Percentiles rank a stretch among this genome's conserved stretches.
Conservation (phyloP, 441 rosid species). For the Breynia disticha region DNA sequence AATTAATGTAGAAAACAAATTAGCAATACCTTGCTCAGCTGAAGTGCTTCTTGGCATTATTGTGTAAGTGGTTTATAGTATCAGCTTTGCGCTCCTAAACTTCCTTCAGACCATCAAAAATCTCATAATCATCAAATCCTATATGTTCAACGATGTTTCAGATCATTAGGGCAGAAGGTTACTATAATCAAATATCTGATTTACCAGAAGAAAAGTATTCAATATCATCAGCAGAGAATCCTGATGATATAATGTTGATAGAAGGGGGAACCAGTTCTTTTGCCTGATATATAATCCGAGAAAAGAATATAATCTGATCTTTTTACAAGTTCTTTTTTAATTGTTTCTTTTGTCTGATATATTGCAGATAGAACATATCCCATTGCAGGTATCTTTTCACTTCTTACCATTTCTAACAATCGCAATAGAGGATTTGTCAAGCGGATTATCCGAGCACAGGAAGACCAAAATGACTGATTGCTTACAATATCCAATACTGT, state of each 20-base stretch:
- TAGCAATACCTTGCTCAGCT: too few relatives aligned
- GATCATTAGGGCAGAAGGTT: not conserved
- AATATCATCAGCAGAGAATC: conserved; percentile 38
- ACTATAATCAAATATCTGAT: conserved; percentile 6
- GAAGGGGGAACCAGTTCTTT: conserved; percentile 42
- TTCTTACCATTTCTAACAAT: conserved; percentile 41
- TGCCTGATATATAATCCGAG: conserved; percentile 75
- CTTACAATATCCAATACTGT: conserved; percentile 54
- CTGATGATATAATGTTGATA: conserved; percentile 26
- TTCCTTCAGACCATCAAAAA: conserved; percentile 39
- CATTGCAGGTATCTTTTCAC: conserved; percentile 72
- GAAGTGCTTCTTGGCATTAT: too few relatives aligned
- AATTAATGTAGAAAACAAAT: too few relatives aligned
- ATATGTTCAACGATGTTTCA: conserved; percentile 17
- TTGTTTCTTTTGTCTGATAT: conserved; percentile 67
- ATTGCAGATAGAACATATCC: conserved; percentile 79
- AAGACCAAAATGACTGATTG: conserved; percentile 68
- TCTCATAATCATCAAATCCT: conserved; percentile 79
- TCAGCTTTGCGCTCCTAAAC: too few relatives aligned
- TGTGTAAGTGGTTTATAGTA: too few relatives aligned
- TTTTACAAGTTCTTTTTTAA: conserved; percentile 61
- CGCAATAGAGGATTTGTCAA: conserved; percentile 59
- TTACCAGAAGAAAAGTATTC: conserved; percentile 62
- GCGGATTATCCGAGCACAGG: conserved; percentile 35
- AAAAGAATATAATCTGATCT: conserved; percentile 60